Conservation (phyloP, 1,284 basidiomycete genomes). For the Ganoderma lingzhi region DNA sequence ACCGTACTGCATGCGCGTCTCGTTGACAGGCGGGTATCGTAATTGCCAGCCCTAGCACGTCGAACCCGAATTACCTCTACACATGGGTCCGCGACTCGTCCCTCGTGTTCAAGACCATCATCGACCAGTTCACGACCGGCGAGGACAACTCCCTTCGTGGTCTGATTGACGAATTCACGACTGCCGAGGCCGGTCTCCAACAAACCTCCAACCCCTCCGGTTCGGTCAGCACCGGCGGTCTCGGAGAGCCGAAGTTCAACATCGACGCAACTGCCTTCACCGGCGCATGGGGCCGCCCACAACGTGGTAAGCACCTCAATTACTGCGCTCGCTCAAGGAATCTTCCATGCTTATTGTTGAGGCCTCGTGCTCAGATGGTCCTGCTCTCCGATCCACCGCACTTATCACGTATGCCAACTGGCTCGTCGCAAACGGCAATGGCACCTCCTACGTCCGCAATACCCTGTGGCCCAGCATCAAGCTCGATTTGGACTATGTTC, state of each 20-base stretch:
- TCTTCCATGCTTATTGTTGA: neutral
- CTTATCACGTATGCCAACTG: conserved; percentile 76
- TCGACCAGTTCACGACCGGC: conserved; percentile 47
- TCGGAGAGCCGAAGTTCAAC: conserved; percentile 62
- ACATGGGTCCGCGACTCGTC: conserved; percentile 52
- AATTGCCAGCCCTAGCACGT: conserved; percentile 47
- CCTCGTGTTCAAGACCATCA: conserved; percentile 50
- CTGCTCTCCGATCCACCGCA: conserved; percentile 75
- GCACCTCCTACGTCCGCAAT: conserved; percentile 53
- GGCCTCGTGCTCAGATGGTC: conserved; percentile 60
- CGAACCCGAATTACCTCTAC: conserved; percentile 49
- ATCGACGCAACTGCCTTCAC: conserved; percentile 53
- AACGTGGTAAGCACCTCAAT: conserved; percentile 33
- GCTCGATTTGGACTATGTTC: conserved; percentile 74
- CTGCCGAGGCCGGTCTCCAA: conserved; percentile 45
- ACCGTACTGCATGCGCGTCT: neutral
- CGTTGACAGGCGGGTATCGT: conserved; percentile 42
- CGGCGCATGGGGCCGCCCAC: conserved; percentile 64
- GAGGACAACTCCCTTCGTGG: conserved; percentile 39
- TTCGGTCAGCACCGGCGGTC: conserved; percentile 48
- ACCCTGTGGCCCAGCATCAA: conserved; percentile 75
- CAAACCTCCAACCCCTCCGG: conserved; percentile 54
- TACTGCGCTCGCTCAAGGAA: neutral
- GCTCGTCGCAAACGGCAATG: conserved; percentile 61
- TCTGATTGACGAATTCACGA: conserved; percentile 46